Evolutionary conservation across 345 rosid species (phyloP), one percentile per base, ranked within the genome.

Genomic region (Citrus australasica): DNA sequence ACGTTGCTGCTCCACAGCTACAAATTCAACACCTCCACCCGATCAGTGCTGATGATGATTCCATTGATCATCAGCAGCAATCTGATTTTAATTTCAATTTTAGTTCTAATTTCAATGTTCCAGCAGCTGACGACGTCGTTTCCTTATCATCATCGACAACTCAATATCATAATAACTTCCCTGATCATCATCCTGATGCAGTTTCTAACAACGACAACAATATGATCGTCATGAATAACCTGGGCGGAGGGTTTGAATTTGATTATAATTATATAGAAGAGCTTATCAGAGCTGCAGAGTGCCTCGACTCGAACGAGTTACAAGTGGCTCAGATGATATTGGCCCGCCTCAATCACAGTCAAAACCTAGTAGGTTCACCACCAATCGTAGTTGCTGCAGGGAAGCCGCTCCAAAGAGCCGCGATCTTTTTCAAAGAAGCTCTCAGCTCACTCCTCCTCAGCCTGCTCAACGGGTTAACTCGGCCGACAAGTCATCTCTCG

Each of bases 341-440:
- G 75, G 92, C 93, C 19, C 96, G 97, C 75, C 97, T 97, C 82
- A 88, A 87, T 65, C 89, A 88, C 24, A 90, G 88, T 13, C 76
- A 46, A 46, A 46, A 11, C 51, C 51, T 46, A 3, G 17, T 93
- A 11, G 79, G 87, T 28, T 83, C 89, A 8, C 94, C 98, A 1
- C 17, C 51, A 46, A 0, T 13, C 1, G 17, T 13, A 3, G 51
- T 16, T 13, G 51, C 51, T 46, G 58, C 65, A 0, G 97, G 98
- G 0, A 94, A 89, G 71, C 98, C 99, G 1, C 83, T 94, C 55
- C 96, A 92, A 68, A 82, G 99, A 75, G 93, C 99, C 4, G 98
- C 97, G 16, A 92, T 90, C 80, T 92, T 85, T 82, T 97, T 97
- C 81, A 94, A 94, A 78, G 98, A 97, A 84, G 98, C 96, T 56